A percentile compares a stretch with the other conserved stretches of the same genome.
phyloP scores from a whole-genome alignment of 441 rosid genomes.

The Euphorbia schlechtendalii region DNA sequence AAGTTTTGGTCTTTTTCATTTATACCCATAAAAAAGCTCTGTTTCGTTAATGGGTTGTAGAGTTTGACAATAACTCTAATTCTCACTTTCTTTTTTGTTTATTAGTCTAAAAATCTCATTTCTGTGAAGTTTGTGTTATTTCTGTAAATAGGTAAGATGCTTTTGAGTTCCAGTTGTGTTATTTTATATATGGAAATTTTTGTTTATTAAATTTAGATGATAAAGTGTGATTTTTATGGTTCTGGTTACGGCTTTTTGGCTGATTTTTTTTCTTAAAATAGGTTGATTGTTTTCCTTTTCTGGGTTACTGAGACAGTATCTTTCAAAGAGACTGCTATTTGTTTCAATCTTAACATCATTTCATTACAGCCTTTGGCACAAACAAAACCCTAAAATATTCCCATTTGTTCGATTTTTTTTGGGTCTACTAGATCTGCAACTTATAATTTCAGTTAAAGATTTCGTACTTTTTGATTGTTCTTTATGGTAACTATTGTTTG shows the following conservation, averaged over 20 bases:
- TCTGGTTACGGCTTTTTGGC: not conserved
- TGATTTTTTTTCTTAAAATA: not conserved
- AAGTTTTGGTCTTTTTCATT: not conserved
- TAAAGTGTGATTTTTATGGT: conserved; percentile 12
- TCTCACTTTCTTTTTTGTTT: not conserved
- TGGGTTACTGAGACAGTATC: not conserved
- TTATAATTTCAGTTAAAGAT: conserved; percentile 17
- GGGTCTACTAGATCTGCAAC: conserved; percentile 27
- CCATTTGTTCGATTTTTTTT: not conserved
- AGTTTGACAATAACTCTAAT: conserved; percentile 19
- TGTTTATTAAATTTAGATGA: conserved; percentile 16
- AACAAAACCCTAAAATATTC: conserved; percentile 3
- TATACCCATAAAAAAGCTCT: too few species aligned
- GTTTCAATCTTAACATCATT: too few species aligned
- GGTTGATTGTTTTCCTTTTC: conserved; percentile 2
- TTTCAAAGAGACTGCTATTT: not conserved
- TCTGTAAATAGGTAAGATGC: not conserved
- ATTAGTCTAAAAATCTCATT: not conserved
- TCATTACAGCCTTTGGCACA: not conserved
- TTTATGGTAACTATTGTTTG: not conserved
- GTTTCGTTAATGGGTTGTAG: conserved; percentile 1
- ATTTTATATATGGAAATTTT: not conserved
- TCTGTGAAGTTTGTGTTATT: not conserved
- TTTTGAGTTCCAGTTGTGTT: not conserved
- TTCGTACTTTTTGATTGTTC: conserved; percentile 14